phyloP scores from a whole-genome alignment of 768 basidiomycete species.

The Leccinum variicolor region DNA sequence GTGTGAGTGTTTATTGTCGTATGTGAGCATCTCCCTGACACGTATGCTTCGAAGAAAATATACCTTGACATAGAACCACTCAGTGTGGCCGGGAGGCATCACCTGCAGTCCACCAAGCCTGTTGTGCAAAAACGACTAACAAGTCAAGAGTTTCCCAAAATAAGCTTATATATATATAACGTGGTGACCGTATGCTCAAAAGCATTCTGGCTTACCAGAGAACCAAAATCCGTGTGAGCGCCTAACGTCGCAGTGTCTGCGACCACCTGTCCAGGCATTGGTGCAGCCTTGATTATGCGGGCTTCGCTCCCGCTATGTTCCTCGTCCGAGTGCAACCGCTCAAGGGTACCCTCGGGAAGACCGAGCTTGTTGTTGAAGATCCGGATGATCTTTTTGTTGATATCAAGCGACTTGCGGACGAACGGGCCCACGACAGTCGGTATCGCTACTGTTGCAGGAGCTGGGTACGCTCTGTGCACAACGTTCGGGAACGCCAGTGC shows the following conservation, averaged over 20 bases:
- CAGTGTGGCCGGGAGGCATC: slow-evolving; percentile 52
- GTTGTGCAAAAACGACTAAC: slow-evolving; percentile 65
- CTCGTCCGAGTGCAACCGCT: slow-evolving; percentile 38
- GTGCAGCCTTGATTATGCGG: slow-evolving; percentile 50
- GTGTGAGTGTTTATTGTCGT: neutral
- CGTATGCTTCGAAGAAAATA: neutral
- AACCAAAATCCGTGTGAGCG: slow-evolving; percentile 73
- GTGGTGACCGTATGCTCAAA: neutral
- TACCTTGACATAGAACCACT: slow-evolving; percentile 69
- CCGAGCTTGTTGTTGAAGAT: slow-evolving; percentile 58
- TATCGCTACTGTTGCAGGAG: slow-evolving; percentile 49
- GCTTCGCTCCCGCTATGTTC: slow-evolving; percentile 58
- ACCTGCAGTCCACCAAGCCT: slow-evolving; percentile 70
- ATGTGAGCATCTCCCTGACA: neutral
- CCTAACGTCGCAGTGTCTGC: slow-evolving; percentile 47
- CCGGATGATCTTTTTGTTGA: slow-evolving; percentile 50
- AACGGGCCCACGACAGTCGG: slow-evolving; percentile 49
- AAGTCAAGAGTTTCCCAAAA: neutral
- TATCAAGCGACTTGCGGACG: slow-evolving; percentile 51
- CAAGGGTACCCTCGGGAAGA: slow-evolving; percentile 47
- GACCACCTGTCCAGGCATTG: slow-evolving; percentile 24
- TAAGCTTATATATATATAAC: neutral
- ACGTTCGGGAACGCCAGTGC: slow-evolving; percentile 54
- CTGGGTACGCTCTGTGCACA: slow-evolving; percentile 55
- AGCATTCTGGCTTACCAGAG: slow-evolving; percentile 41